Evolutionary conservation across 2,329 filamentous ascomycete genomes (phyloP), one percentile per base, ranked within the genome.

Genomic region (Aspergillus sp.): DNA sequence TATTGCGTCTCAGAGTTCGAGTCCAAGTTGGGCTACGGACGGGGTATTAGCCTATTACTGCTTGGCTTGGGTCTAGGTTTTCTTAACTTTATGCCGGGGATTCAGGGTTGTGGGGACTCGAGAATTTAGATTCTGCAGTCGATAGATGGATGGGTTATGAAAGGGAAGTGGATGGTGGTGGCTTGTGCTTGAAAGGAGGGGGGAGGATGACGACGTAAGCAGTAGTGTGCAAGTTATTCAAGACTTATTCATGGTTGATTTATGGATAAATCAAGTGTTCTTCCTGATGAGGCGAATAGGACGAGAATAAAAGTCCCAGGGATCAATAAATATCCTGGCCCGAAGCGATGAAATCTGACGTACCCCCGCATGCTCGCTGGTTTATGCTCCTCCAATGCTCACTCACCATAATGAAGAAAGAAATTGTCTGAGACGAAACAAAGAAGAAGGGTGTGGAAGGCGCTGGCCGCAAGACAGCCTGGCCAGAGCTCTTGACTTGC

Each of bases 341-440:
- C 28, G 46, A 25, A 30, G 52, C 25, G n/a, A 25, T 22, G 52
- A 38, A 54, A n/a, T 30, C 52, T 45, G 25, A 48, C 28, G 30
- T 48, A 56, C 54, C 54, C 54, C 54, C 54, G 54, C 54, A 56
- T 56, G 49, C 48, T 17, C 25, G 25, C 25, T 15, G 34, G 34
- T 15, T 15, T 17, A 8, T 50, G 25, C 48, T 30, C 48, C 11
- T n/a, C 13, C 25, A 50, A 19, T 23, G 22, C 9, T 13, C 34
- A 5, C 34, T 13, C 34, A 13, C 34, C 34, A 41, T 41, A 5
- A 41, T 17, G 4, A 11, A 41, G 15, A 15, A 15, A 41, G 9
- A 41, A 41, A 15, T 41, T 41, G 34, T 41, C 34, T 15, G 4
- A 4, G 11, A 15, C 34, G 11, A 41, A 15, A 41, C 11, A 41